Conservation (phyloP, 2,329 filamentous ascomycete species). For the Colletotrichum spaethianum region DNA sequence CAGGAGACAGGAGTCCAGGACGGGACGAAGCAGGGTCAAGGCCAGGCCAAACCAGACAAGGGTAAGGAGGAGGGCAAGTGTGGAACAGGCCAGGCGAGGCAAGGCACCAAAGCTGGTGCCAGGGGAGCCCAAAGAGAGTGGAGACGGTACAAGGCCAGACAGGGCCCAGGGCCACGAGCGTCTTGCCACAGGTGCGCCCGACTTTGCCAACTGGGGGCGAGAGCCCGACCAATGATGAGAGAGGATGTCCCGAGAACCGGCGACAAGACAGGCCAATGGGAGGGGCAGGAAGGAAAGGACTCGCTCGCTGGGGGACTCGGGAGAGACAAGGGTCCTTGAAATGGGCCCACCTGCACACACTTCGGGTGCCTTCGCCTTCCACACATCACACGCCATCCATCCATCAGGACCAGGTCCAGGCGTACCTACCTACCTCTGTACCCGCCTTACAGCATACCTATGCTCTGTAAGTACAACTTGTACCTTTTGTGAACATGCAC, state of each 20-base stretch:
- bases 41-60: slow-evolving; percentile 18
- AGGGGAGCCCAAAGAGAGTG: slow-evolving; percentile 38
- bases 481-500: slow-evolving; percentile 14
- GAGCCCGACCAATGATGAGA: slow-evolving; percentile 20
- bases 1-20: slow-evolving; percentile 32
- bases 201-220: slow-evolving; percentile 33
- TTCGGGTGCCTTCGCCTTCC: background rate
- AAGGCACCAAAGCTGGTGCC: slow-evolving; percentile 13
- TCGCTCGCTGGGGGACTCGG: background rate
- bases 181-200: slow-evolving; percentile 31
- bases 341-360: slow-evolving; percentile 5
- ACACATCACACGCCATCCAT: background rate
- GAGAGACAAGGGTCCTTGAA: slow-evolving; percentile 18
- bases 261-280: slow-evolving; percentile 34
- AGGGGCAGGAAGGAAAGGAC: slow-evolving; percentile 5
- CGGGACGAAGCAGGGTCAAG: slow-evolving; percentile 33
- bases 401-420: background rate
- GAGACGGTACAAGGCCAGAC: slow-evolving; percentile 23
- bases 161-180: slow-evolving; percentile 20
- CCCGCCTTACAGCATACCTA: background rate
- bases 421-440: slow-evolving; percentile 8
- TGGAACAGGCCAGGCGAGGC: slow-evolving; percentile 39
- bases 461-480: background rate
- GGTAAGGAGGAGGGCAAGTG: slow-evolving; percentile 32
- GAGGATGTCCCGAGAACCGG: background rate